Evolutionary conservation across 306 rosid species (phyloP).

Genomic region (Amphicarpaea edgeworthii): DNA sequence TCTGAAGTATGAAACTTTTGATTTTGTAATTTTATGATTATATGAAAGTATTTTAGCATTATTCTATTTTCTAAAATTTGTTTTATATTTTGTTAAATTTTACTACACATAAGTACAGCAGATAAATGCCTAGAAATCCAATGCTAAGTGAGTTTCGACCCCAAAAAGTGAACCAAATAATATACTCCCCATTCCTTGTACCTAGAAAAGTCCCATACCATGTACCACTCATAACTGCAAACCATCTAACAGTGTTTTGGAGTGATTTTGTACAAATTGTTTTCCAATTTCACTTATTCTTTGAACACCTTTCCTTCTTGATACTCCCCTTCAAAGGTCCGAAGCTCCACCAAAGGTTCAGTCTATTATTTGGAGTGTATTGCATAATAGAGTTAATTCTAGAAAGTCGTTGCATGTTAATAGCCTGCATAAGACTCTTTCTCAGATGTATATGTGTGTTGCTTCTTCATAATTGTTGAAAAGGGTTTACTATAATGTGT

Average conservation of each 20-base stretch:
- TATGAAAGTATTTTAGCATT: background rate
- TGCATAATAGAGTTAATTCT: constrained; percentile 5
- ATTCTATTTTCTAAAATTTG: background rate
- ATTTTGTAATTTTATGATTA: too few relatives aligned
- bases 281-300: background rate
- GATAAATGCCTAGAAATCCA: background rate
- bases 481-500: too few relatives aligned
- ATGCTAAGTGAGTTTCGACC: background rate
- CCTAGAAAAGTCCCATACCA: background rate
- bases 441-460: background rate
- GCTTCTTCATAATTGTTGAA: background rate
- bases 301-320: background rate
- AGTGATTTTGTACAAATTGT: background rate
- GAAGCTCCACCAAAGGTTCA: too few relatives aligned
- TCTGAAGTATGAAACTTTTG: background rate
- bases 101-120: background rate
- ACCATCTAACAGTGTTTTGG: background rate
- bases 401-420: background rate
- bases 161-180: background rate
- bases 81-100: background rate
- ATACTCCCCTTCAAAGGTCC: background rate
- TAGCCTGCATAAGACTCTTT: background rate
- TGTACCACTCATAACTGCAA: background rate
- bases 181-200: background rate
- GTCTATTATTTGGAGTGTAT: too few relatives aligned